A percentile compares a stretch with the other conserved stretches of the same genome.
Evolutionary conservation across 2,329 filamentous ascomycete species (phyloP).

Genomic region (Curvularia verruculosa): DNA sequence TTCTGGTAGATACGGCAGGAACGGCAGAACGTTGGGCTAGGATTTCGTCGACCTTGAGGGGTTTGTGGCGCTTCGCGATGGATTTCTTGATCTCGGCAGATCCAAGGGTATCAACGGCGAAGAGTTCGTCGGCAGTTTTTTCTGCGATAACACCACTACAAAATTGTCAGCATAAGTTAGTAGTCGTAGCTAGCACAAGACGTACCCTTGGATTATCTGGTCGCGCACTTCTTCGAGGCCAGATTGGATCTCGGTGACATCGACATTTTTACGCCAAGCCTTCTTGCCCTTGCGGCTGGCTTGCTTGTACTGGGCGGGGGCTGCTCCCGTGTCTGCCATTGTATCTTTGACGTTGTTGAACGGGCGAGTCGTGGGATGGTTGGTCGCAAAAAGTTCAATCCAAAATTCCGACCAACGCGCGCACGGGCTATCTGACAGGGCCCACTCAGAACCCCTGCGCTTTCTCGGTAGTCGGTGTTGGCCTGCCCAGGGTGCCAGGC

Average conservation of each 20-base stretch:
- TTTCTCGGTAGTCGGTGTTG: constrained; percentile 21
- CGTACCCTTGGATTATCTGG: constrained; percentile 87
- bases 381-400: constrained; percentile 23
- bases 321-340: constrained; percentile 50
- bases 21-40: constrained; percentile 82
- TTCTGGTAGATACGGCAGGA: constrained; percentile 77
- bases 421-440: constrained; percentile 13
- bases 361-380: constrained; percentile 16
- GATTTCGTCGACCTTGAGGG: constrained; percentile 89
- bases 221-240: constrained; percentile 85
- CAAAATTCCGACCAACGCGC: constrained; percentile 20
- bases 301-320: constrained; percentile 83
- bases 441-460: constrained; percentile 12
- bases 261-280: constrained; percentile 98
- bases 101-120: constrained; percentile 78
- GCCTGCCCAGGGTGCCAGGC: constrained; percentile 20
- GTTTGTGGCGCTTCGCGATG: constrained; percentile 72
- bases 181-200: constrained; percentile 1
- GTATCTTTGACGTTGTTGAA: constrained; percentile 8
- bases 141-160: constrained; percentile 82
- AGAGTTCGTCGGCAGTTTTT: constrained; percentile 81
- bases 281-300: constrained; percentile 97
- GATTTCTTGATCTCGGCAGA: constrained; percentile 69
- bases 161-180: constrained; percentile 17
- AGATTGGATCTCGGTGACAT: constrained; percentile 82